These are phyloP conservation scores for Avena insularis DNA, from an alignment of 176 grass and related monocot genomes.

Conservation along the genomic window DNA sequence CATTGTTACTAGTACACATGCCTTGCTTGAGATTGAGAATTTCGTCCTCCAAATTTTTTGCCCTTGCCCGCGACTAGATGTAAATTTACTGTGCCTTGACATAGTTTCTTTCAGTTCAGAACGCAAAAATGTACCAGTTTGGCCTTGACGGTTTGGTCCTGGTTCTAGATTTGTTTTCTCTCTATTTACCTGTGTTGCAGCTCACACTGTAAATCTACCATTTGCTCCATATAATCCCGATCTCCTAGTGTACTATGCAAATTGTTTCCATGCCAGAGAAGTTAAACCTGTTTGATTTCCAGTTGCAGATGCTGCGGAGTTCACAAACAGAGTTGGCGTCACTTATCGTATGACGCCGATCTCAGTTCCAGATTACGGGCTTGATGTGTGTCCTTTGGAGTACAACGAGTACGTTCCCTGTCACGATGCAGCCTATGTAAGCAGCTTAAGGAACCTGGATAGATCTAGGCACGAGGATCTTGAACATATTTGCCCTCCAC, in stretches of 20 bases:
- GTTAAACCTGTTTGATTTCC: constrained; percentile 36
- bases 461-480: constrained; percentile 73
- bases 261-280: neutral
- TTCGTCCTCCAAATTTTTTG: neutral
- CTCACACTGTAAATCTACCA: neutral
- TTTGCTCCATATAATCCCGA: neutral
- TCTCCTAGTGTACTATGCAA: neutral
- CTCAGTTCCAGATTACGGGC: constrained; percentile 61
- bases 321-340: constrained; percentile 67
- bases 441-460: constrained; percentile 54
- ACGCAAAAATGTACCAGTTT: neutral
- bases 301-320: constrained; percentile 53
- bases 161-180: neutral
- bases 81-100: neutral
- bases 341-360: constrained; percentile 51
- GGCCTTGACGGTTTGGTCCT: neutral
- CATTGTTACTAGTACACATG: neutral
- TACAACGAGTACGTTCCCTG: constrained; percentile 91
- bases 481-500: constrained; percentile 75
- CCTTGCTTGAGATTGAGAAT: neutral
- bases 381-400: constrained; percentile 74
- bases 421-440: constrained; percentile 64
- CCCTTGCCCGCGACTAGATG: neutral
- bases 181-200: neutral
- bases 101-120: constrained; percentile 5